Evolutionary conservation across 1,284 basidiomycete species (phyloP), one percentile per base, ranked within the genome.

Genomic region (Ceratobasidium sp.): DNA sequence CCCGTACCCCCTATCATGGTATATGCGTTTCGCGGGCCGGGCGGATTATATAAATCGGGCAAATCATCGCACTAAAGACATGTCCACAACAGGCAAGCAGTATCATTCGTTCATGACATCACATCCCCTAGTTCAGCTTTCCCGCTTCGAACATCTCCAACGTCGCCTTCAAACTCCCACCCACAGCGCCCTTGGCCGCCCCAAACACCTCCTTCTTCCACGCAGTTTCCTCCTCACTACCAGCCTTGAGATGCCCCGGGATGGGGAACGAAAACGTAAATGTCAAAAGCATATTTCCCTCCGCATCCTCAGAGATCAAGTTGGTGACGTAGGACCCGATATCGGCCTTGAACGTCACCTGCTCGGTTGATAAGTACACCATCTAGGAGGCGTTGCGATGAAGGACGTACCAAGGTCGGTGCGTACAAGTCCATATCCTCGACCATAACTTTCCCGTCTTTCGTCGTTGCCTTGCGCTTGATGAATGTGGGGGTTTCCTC

Each of bases 121-220:
- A 49, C 19, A 32, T 1, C 40, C 19, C 9, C 40, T 66, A 75
- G 62, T 75, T 75, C 51, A 75, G 25, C 71, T 75, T 66, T 37
- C 71, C 71, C 34, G 40, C 71, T 19, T 75, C 62, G 17, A 75
- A 54, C 71, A 75, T 19, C 19, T 75, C 71, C 61, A 75, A 43
- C 8, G 40, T 75, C n/a, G 34, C 22, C 71, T 75, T 75, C 46
- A 75, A 3, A 22, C 61, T 75, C 5, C 34, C 32, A 5, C 11
- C 40, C 43, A 75, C 71, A 52, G 71, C 71, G 1, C 34, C 49
- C 29, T 40, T 43, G 22, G 43, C 43, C 2, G 0, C 34, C 13
- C 54, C 32, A n/a, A 43, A 65, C 46, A 75, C 22, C 13, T 32
- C 70, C 43, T 44, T 25, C 59, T 62, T 44, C 44, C 59, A 44